Evolutionary conservation across 2,329 filamentous ascomycete genomes (phyloP).

Genomic region (Claviceps pusilla): DNA sequence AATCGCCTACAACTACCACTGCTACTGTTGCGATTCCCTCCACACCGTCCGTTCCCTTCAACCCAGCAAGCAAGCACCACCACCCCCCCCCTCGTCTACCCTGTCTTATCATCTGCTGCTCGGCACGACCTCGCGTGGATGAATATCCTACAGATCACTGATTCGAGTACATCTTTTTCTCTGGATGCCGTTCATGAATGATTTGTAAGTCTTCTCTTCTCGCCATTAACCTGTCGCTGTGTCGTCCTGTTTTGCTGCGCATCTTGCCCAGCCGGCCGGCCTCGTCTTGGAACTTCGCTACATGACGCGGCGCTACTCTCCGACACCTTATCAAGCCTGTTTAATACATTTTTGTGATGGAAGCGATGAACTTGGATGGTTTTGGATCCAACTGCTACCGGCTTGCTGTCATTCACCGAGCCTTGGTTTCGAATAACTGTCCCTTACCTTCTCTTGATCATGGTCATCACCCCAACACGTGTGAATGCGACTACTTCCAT

Average conservation of each 20-base stretch:
- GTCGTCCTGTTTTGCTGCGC: conserved; percentile 16
- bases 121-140: conserved; percentile 1
- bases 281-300: conserved; percentile 15
- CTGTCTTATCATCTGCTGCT: conserved; percentile 1
- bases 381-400: conserved; percentile 15
- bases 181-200: conserved; percentile 30
- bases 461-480: conserved; percentile 27
- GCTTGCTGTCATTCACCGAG: conserved; percentile 9
- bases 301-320: conserved; percentile 21
- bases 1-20: conserved; percentile 7
- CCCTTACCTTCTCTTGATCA: conserved; percentile 30
- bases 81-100: conserved; percentile 5
- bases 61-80: conserved; percentile 12
- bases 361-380: conserved; percentile 19
- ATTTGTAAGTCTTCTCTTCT: conserved; percentile 31
- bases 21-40: conserved; percentile 8
- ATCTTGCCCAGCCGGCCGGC: conserved; percentile 21
- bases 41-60: conserved; percentile 18
- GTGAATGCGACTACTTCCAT: conserved; percentile 29
- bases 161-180: conserved; percentile 16
- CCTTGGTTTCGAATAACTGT: conserved; percentile 26
- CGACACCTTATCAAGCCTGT: conserved; percentile 12
- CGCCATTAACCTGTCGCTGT: neutral
- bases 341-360: conserved; percentile 19
- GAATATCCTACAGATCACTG: conserved; percentile 1